Evolutionary conservation across 2,329 filamentous ascomycete genomes (phyloP).

Genomic region (Plenodomus tracheiphilus): DNA sequence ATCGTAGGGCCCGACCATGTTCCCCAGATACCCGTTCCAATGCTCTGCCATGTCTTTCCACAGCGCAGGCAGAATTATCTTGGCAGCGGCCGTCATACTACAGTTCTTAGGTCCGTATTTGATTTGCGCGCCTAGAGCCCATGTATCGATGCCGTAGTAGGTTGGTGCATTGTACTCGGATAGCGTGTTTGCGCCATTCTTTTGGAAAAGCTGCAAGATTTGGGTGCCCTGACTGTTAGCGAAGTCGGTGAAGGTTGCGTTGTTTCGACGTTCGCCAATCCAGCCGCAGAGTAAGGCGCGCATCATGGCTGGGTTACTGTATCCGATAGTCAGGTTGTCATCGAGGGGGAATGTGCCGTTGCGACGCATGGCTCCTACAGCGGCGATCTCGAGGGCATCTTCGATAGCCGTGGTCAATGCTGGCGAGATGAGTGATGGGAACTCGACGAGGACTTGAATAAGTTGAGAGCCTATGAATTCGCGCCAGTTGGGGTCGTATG

Average conservation of each 20-base stretch:
- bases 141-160: constrained; percentile 50
- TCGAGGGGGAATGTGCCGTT: constrained; percentile 44
- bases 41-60: constrained; percentile 44
- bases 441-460: constrained; percentile 44
- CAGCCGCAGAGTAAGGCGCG: constrained; percentile 47
- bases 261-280: constrained; percentile 47
- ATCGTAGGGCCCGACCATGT: constrained; percentile 45
- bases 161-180: constrained; percentile 49
- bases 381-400: constrained; percentile 42
- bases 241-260: constrained; percentile 41
- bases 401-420: constrained; percentile 44
- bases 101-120: constrained; percentile 41
- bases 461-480: constrained; percentile 45
- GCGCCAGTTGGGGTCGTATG: constrained; percentile 42
- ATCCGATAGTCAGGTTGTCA: constrained; percentile 47
- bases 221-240: constrained; percentile 15
- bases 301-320: constrained; percentile 51
- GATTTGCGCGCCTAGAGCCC: constrained; percentile 46
- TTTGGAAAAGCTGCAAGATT: constrained; percentile 25
- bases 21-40: constrained; percentile 44
- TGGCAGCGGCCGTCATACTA: constrained; percentile 35
- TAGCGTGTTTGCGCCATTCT: constrained; percentile 38
- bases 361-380: constrained; percentile 47
- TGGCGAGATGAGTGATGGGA: constrained; percentile 33
- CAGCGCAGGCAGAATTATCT: constrained; percentile 34